Evolutionary conservation across 345 rosid species (phyloP).

Genomic region (Toxicodendron radicans): DNA sequence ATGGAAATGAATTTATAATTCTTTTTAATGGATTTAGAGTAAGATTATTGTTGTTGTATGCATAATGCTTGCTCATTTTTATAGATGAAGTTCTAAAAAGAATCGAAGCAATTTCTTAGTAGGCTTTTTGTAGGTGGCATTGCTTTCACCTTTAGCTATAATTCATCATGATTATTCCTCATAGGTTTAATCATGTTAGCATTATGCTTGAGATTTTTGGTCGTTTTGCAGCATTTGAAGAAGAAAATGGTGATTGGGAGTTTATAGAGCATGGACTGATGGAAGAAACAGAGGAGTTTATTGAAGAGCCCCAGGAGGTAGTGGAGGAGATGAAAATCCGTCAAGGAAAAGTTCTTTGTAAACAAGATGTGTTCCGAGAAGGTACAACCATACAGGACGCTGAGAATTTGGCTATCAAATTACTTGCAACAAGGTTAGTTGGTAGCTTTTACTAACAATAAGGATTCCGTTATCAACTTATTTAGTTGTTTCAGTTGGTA

Average conservation of each 20-base stretch:
- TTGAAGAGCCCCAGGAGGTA: conserved; percentile 33
- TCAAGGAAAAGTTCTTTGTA: conserved; percentile 19
- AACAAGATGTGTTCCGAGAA: conserved; percentile 22
- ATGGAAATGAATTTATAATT: no score
- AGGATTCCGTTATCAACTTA: background rate
- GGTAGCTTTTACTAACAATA: conserved; percentile 5
- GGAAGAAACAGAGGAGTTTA: conserved; percentile 33
- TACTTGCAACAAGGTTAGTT: conserved; percentile 63
- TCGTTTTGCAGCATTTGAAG: conserved; percentile 33
- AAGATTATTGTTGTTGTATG: no score
- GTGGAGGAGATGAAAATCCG: conserved; percentile 36
- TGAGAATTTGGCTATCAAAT: conserved; percentile 52
- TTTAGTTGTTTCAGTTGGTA: background rate
- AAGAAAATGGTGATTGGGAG: conserved; percentile 22
- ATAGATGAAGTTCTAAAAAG: no score
- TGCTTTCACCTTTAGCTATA: background rate
- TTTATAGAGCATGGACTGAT: conserved; percentile 24
- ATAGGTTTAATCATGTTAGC: conserved; percentile 5
- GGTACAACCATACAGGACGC: conserved; percentile 49
- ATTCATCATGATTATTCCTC: background rate
- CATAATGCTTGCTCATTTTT: no score
- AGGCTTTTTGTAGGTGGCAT: no score
- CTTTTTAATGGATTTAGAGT: no score
- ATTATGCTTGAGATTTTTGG: background rate
- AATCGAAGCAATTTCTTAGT: no score